Conservation (phyloP, 192 early-diverging fungal genomes). For the Backusella mclennaniae region DNA sequence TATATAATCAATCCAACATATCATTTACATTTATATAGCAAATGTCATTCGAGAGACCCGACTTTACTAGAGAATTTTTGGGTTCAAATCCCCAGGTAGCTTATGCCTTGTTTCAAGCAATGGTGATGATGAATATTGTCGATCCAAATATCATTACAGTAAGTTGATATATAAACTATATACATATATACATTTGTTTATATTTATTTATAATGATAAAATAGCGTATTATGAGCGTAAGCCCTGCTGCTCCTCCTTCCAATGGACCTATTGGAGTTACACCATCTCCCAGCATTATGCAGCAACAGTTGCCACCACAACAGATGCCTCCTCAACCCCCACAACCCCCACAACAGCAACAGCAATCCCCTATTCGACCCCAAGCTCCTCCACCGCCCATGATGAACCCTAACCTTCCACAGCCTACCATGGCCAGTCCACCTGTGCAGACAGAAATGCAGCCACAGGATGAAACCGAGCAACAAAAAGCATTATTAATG, state of each 20-base stretch:
- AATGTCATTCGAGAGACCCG: slow-evolving; percentile 56
- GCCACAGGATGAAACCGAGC: slow-evolving; percentile 39
- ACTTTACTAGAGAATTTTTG: slow-evolving; percentile 68
- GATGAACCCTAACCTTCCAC: not conserved
- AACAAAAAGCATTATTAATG: slow-evolving; percentile 72
- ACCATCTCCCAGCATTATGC: slow-evolving; percentile 2
- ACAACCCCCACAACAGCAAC: not conserved
- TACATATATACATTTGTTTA: not conserved
- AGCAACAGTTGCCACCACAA: not conserved
- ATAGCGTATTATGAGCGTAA: slow-evolving; percentile 20
- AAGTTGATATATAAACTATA: not conserved
- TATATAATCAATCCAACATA: not conserved
- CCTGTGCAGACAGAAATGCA: not conserved
- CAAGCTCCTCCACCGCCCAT: slow-evolving; percentile 1
- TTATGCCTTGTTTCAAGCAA: slow-evolving; percentile 82
- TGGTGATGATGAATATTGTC: slow-evolving; percentile 77
- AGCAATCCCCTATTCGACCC: not conserved
- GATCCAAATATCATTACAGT: slow-evolving; percentile 63
- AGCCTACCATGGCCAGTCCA: not conserved
- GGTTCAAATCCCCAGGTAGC: slow-evolving; percentile 75
- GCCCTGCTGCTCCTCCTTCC: not conserved
- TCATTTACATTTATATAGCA: slow-evolving; percentile 31
- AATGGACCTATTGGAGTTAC: not conserved
- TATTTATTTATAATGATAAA: not conserved
- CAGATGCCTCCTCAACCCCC: not conserved